Percentiles rank a stretch among this genome's conserved stretches.
These are phyloP conservation scores for Chaetomium olivaceum DNA, from an alignment of 2,329 filamentous ascomycete genomes.

Conservation along the genomic window DNA sequence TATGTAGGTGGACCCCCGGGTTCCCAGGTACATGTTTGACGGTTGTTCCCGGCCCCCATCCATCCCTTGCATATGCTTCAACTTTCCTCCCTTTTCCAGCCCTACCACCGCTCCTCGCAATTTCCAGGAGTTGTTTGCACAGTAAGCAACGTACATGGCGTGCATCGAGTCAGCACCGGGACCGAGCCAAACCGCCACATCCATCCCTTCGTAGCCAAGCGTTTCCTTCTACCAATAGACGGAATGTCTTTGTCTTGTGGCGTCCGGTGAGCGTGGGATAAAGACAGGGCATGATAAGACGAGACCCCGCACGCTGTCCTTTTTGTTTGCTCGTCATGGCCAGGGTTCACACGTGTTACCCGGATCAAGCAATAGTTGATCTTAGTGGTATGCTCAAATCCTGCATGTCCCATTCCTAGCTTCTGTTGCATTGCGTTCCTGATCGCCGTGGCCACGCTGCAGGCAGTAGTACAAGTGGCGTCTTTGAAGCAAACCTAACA, in stretches of 20 bases:
- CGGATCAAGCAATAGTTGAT: background rate
- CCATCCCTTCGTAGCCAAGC: constrained; percentile 6
- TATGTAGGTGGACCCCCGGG: too few relatives aligned
- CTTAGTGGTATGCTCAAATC: background rate
- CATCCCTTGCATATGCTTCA: background rate
- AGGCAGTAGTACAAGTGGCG: background rate
- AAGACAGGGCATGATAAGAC: background rate
- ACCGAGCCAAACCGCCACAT: background rate
- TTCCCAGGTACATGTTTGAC: background rate
- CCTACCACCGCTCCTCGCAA: background rate
- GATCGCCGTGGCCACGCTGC: constrained; percentile 1
- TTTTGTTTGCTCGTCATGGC: constrained; percentile 3
- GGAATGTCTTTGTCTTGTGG: constrained; percentile 6
- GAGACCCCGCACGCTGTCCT: constrained; percentile 4
- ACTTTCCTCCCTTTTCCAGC: background rate
- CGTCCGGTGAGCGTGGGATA: background rate
- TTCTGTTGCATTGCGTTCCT: background rate
- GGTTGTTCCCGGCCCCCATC: background rate
- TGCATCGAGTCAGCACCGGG: background rate
- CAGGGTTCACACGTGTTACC: background rate
- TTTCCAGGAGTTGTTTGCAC: background rate
- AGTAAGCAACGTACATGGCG: background rate
- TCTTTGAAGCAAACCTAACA: background rate
- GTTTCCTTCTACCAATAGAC: background rate
- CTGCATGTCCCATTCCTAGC: background rate